Evolutionary conservation across 495 filamentous ascomycete species (phyloP).

Genomic region (Penicillium paxilli): DNA sequence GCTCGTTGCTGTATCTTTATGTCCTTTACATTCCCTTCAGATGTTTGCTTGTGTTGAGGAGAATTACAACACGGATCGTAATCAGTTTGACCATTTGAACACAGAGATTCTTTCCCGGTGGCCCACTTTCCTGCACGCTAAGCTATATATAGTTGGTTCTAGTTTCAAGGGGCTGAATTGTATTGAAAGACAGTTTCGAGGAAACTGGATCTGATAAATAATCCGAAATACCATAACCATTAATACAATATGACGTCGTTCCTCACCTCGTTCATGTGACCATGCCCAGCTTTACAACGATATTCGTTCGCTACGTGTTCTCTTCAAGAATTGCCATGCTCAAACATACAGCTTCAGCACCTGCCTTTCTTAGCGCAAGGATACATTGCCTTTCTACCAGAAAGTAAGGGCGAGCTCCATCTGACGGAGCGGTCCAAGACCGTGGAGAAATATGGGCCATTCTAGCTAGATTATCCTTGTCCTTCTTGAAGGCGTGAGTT

Average conservation of each 20-base stretch:
- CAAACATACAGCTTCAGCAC: neutral
- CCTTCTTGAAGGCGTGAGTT: neutral
- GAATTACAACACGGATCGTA: neutral
- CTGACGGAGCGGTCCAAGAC: neutral
- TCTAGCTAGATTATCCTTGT: neutral
- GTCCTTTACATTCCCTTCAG: no score
- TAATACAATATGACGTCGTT: neutral
- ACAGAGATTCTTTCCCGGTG: neutral
- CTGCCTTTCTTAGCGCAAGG: neutral
- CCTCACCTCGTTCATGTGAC: neutral
- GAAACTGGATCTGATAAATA: neutral
- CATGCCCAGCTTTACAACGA: neutral
- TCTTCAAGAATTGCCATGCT: neutral
- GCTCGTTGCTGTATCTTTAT: no score
- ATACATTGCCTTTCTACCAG: neutral
- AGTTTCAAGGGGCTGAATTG: neutral
- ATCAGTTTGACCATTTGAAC: slow-evolving; percentile 1
- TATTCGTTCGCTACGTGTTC: neutral
- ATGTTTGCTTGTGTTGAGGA: no score
- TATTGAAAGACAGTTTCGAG: neutral
- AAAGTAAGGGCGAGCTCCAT: neutral
- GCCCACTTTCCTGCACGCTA: neutral
- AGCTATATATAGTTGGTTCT: neutral
- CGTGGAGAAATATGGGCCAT: neutral
- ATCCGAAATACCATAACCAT: neutral